phyloP scores from a whole-genome alignment of 495 filamentous ascomycete genomes.

The Podospora australis region DNA sequence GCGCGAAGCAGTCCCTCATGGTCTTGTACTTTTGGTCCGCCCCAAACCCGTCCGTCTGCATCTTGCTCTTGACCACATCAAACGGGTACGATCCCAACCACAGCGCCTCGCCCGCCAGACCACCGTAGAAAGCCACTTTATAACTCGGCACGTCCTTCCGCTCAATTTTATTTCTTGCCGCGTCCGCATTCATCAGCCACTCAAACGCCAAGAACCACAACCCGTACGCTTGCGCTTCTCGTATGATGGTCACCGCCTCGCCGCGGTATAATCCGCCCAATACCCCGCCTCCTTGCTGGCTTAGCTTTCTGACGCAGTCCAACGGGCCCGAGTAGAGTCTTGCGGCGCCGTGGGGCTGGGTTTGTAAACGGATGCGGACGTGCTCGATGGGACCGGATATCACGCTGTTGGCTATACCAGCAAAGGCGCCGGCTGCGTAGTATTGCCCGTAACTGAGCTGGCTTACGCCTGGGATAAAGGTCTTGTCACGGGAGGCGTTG shows the following conservation, averaged over 20 bases:
- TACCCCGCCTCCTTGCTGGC: conserved; percentile 57
- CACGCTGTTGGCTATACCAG: conserved; percentile 82
- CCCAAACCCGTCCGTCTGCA: conserved; percentile 92
- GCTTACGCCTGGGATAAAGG: neutral
- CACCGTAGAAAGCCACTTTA: conserved; percentile 89
- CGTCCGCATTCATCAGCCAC: conserved; percentile 90
- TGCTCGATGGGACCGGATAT: conserved; percentile 94
- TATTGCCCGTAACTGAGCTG: conserved; percentile 73
- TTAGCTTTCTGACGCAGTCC: conserved; percentile 85
- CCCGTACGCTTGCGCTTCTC: conserved; percentile 93
- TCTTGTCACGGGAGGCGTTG: conserved; percentile 56
- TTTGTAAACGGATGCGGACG: conserved; percentile 94
- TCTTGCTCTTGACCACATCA: conserved; percentile 98
- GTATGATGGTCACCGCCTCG: conserved; percentile 72
- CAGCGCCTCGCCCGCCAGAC: conserved; percentile 85
- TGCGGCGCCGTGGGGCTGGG: conserved; percentile 75
- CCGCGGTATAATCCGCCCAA: conserved; percentile 80
- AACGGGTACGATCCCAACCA: conserved; percentile 93
- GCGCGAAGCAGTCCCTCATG: conserved; percentile 85
- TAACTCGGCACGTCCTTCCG: conserved; percentile 71
- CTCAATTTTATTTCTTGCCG: conserved; percentile 61
- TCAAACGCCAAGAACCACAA: conserved; percentile 93
- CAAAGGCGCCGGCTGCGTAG: conserved; percentile 85
- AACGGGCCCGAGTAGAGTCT: conserved; percentile 77
- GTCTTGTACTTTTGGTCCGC: conserved; percentile 59